Percentiles rank a stretch among this genome's conserved stretches.
These are phyloP conservation scores for Colletotrichum cordylinicola DNA, from an alignment of 2,329 filamentous ascomycete genomes.

Conservation along the genomic window DNA sequence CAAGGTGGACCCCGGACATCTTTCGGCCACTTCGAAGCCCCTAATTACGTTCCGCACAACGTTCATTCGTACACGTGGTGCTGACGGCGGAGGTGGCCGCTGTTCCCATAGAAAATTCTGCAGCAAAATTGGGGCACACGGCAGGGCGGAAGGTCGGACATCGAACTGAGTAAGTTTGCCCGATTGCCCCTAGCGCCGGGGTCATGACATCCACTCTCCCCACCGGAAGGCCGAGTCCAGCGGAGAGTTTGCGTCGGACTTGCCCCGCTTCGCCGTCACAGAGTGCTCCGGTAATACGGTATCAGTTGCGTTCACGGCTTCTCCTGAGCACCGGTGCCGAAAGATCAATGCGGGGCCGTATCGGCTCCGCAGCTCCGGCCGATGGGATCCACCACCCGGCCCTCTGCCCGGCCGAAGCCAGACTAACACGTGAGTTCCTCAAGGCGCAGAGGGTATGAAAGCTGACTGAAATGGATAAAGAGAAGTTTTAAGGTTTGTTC, in stretches of 20 bases:
- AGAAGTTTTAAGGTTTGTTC: neutral
- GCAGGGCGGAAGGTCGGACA: neutral
- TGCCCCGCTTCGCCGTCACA: neutral
- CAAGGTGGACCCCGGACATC: neutral
- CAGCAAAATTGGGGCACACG: neutral
- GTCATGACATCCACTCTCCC: neutral
- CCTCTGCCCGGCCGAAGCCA: neutral
- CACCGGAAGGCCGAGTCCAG: neutral
- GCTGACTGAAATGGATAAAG: neutral
- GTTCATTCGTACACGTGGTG: conserved; percentile 10
- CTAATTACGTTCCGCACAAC: conserved; percentile 6
- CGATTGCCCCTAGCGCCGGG: neutral
- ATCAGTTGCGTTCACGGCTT: rapidly evolving
- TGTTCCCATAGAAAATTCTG: neutral
- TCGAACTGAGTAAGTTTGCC: neutral
- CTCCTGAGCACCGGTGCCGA: neutral
- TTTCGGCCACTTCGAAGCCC: conserved; percentile 1
- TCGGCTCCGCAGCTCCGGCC: neutral
- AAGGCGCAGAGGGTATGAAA: neutral
- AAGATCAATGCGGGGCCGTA: neutral
- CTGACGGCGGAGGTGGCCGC: neutral
- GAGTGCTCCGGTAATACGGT: neutral
- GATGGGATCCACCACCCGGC: neutral
- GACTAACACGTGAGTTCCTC: neutral
- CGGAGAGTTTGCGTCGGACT: neutral